Base-by-base conservation (phyloP, 1,284 basidiomycete species). In the Malassezia psittaci region DNA sequence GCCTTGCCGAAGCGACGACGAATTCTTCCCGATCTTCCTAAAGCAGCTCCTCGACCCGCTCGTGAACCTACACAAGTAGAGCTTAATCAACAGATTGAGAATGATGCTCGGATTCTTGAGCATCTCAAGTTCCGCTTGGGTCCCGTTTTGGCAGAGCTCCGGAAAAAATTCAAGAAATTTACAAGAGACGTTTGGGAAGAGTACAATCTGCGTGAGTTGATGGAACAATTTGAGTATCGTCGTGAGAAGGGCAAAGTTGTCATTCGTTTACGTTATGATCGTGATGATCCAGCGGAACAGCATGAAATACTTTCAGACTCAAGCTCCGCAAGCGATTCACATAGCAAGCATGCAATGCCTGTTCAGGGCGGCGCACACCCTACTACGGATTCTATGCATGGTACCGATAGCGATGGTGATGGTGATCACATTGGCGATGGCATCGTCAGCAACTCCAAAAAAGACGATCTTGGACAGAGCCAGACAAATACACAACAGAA, bases 161-260 rank as follows among this genome's bases (percentile, higher is more conserved):
- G 89, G 77, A 83, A 89, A 72, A 91, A 93, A 77, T 93, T 87
- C 77, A 90, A 90, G 78, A 81, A 87, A 63, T 93, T 94, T 69
- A 87, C 84, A 0, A 87, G 90, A 73, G 79, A 82, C 40, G 86
- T 88, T 41, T 82, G 81, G 69, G 64, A 66, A 48, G 73, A 76
- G 63, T 72, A 74, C 60, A 75, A 77, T 48, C 65, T 76, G 57
- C 59, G 64, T n/a, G 61, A 65, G 36, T 69, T 76, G 35, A 75
- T 74, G 54, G 65, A 71, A 41, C 60, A 64, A 21, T 76, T 73
- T 56, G 65, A 66, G 1, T 69, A 59, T 58, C 51, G 53, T 40
- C 63, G 68, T 36, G 69, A 69, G 13, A 64, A 69, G 45, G 64
- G 63, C 45, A 65, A 66, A 52, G 52, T 65, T 33, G 59, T 61